Percentiles rank a stretch among this genome's conserved stretches.
phyloP scores from a whole-genome alignment of 805 yeast species.

The Nakazawaea wyomingensis region DNA sequence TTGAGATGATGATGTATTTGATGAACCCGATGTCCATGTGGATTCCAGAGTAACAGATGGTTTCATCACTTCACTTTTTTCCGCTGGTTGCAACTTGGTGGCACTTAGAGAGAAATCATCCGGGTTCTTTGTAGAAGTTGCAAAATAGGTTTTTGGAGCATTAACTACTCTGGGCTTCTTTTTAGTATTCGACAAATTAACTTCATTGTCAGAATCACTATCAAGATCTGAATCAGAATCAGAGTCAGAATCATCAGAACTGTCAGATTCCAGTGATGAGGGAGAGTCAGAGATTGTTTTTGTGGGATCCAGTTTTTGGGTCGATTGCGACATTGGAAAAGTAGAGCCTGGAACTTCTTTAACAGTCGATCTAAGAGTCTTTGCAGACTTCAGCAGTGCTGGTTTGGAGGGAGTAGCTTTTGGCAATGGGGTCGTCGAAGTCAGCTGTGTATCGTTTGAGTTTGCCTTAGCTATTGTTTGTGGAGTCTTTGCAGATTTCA shows the following conservation, averaged over 20 bases:
- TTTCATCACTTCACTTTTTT: no score
- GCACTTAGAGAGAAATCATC: no score
- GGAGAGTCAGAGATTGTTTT: no score
- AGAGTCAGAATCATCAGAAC: not conserved
- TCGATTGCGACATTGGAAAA: not conserved
- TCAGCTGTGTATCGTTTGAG: no score
- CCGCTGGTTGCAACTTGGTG: no score
- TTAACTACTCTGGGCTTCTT: slow-evolving; percentile 39
- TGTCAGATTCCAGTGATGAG: no score
- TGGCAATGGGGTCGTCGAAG: no score
- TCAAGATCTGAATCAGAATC: slow-evolving; percentile 10
- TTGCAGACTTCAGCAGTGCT: no score
- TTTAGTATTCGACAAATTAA: slow-evolving; percentile 16
- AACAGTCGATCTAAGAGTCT: no score
- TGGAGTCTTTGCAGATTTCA: not conserved
- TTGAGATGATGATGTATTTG: no score
- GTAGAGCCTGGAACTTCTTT: not conserved
- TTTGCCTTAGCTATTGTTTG: not conserved
- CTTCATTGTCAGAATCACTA: slow-evolving; percentile 20
- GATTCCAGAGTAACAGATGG: slow-evolving; percentile 1
- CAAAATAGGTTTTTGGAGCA: slow-evolving; percentile 39
- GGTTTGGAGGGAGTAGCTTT: no score
- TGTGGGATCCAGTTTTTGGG: not conserved
- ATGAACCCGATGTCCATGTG: not conserved
- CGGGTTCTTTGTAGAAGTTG: no score